A percentile compares a stretch with the other conserved stretches of the same genome.
Conservation (phyloP, 352 stramenopile species). For the Pythium folliculosum region DNA sequence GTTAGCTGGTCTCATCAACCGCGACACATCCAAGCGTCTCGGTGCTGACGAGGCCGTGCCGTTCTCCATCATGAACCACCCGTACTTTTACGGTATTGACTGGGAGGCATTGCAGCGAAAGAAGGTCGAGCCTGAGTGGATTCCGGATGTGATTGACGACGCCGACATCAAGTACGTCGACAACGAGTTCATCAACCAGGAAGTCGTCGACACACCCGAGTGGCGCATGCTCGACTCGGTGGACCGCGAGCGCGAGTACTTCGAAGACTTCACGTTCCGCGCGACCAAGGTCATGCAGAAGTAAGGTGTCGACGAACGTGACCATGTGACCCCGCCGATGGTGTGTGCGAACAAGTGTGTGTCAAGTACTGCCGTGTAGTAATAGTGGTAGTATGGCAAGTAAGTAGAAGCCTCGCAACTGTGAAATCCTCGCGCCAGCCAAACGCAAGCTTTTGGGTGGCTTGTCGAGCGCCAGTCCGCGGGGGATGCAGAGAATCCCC, state of each 20-base stretch:
- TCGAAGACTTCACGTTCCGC: slow-evolving; percentile 86
- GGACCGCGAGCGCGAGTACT: slow-evolving; percentile 81
- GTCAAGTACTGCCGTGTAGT: slow-evolving; percentile 20
- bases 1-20: slow-evolving; percentile 74
- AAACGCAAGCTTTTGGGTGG: not conserved
- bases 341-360: slow-evolving; percentile 6
- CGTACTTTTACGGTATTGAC: slow-evolving; percentile 87
- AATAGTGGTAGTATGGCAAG: slow-evolving; percentile 17
- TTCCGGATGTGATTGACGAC: slow-evolving; percentile 82
- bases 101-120: slow-evolving; percentile 86
- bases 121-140: slow-evolving; percentile 76
- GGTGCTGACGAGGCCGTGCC: slow-evolving; percentile 76
- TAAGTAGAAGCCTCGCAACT: not conserved
- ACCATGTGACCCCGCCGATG: not conserved
- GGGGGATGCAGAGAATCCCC: not conserved
- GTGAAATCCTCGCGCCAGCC: not conserved
- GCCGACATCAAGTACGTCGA: slow-evolving; percentile 87
- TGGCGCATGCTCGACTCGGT: slow-evolving; percentile 90
- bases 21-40: slow-evolving; percentile 71
- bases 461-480: not conserved
- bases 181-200: slow-evolving; percentile 87
- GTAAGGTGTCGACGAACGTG: slow-evolving; percentile 21
- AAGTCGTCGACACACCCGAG: slow-evolving; percentile 85
- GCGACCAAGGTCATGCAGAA: slow-evolving; percentile 76
- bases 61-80: slow-evolving; percentile 88